phyloP scores from a whole-genome alignment of 2,329 filamentous ascomycete species.

The Aspergillus alliaceus region DNA sequence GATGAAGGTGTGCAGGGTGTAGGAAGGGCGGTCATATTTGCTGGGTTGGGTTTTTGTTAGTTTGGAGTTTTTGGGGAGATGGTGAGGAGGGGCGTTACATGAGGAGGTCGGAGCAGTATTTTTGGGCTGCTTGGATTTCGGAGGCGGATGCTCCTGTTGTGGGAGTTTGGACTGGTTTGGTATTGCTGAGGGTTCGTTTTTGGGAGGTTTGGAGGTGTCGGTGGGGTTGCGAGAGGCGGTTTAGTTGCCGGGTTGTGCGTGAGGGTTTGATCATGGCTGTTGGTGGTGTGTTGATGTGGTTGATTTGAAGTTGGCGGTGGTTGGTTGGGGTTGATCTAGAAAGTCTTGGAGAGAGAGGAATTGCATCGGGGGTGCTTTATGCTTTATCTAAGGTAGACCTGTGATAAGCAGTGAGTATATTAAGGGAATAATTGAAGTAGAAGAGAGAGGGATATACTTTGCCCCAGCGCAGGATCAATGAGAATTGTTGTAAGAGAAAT shows the following conservation, averaged over 20 bases:
- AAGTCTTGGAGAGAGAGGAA: background rate
- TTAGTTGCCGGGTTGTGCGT: slow-evolving; percentile 18
- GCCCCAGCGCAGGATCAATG: background rate
- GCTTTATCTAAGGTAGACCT: background rate
- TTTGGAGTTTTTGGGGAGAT: background rate
- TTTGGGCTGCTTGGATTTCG: slow-evolving; percentile 56
- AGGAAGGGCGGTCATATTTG: slow-evolving; percentile 85
- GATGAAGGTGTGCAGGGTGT: slow-evolving; percentile 81
- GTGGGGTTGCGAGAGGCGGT: background rate
- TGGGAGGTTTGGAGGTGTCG: slow-evolving; percentile 14
- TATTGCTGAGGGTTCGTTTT: slow-evolving; percentile 27
- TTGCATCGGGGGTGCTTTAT: background rate
- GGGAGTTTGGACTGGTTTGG: slow-evolving; percentile 15
- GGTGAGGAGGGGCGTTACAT: slow-evolving; percentile 37
- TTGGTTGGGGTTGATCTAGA: slow-evolving; percentile 7
- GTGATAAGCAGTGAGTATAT: background rate
- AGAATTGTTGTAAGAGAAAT: background rate
- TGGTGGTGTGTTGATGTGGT: slow-evolving; percentile 7
- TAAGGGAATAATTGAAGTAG: background rate
- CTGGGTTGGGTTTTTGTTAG: slow-evolving; percentile 48
- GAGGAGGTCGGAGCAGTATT: slow-evolving; percentile 61
- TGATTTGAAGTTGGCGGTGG: background rate
- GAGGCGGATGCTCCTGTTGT: slow-evolving; percentile 33
- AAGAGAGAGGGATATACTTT: background rate
- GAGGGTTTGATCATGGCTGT: slow-evolving; percentile 21